Evolutionary conservation across 1,284 basidiomycete genomes (phyloP).

Genomic region (Rhodotorula sp.): DNA sequence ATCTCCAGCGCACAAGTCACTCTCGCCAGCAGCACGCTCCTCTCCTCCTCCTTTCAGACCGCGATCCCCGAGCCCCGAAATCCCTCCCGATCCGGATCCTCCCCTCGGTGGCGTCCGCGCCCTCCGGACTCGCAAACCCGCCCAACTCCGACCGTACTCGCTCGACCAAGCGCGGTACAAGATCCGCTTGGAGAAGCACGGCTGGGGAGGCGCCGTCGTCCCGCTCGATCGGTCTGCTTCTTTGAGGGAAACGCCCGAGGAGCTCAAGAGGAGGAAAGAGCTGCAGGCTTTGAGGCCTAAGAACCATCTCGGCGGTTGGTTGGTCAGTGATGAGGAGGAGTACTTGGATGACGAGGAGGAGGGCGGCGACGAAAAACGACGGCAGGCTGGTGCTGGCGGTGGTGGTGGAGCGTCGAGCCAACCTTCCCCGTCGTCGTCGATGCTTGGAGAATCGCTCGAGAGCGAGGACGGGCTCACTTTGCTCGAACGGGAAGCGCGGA

Average conservation of each 20-base stretch:
- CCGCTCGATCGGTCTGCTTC: slow-evolving; percentile 30
- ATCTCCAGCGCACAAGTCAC: background rate
- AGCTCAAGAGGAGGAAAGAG: slow-evolving; percentile 27
- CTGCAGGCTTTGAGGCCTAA: slow-evolving; percentile 4
- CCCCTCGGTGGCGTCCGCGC: slow-evolving; percentile 16
- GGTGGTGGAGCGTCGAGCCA: background rate
- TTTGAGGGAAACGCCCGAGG: slow-evolving; percentile 19
- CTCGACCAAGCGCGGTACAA: slow-evolving; percentile 49
- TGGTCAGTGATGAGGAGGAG: slow-evolving; percentile 30
- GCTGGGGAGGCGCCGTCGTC: slow-evolving; percentile 52
- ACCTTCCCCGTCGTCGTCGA: background rate
- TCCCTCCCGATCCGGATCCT: slow-evolving; percentile 14
- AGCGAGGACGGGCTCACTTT: slow-evolving; percentile 13
- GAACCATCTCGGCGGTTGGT: slow-evolving; percentile 39
- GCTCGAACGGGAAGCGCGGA: slow-evolving; percentile 27
- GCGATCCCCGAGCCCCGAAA: slow-evolving; percentile 4
- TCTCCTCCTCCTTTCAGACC: background rate
- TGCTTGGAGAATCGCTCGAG: background rate
- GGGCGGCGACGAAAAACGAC: background rate
- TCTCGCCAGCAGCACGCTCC: too few relatives aligned
- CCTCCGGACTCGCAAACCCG: slow-evolving; percentile 48
- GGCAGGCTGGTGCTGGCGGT: too few relatives aligned
- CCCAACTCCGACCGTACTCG: slow-evolving; percentile 51
- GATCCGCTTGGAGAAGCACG: slow-evolving; percentile 47
- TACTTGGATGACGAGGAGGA: background rate